These are phyloP conservation scores for Wallacemonas sp. DNA, from an alignment of 208 protist species.

Conservation along the genomic window DNA sequence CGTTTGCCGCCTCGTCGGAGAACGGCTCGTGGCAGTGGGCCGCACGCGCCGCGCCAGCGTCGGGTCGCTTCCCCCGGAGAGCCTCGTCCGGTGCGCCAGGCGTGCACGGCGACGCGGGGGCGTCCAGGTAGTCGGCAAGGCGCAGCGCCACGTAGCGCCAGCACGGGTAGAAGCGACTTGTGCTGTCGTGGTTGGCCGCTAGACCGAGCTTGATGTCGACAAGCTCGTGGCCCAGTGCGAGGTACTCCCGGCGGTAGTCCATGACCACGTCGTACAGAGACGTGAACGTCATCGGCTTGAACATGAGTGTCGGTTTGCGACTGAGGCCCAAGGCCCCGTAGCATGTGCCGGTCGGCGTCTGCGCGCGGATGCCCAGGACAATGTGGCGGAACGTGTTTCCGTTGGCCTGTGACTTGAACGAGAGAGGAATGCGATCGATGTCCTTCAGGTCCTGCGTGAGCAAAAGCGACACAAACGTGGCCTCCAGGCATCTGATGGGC, in stretches of 20 bases:
- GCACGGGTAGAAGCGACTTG: constrained; percentile 50
- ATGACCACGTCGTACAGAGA: constrained; percentile 84
- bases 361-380: constrained; percentile 69
- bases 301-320: constrained; percentile 87
- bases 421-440: constrained; percentile 87
- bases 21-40: constrained; percentile 5
- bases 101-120: not conserved
- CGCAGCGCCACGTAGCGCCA: constrained; percentile 86
- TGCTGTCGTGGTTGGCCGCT: constrained; percentile 64
- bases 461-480: constrained; percentile 85
- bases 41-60: not conserved
- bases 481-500: constrained; percentile 92
- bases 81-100: not conserved
- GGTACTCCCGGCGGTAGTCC: constrained; percentile 85
- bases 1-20: not conserved
- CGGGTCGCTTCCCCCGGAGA: not conserved
- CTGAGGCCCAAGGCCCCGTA: constrained; percentile 89
- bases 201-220: constrained; percentile 87
- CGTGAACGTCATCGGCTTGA: constrained; percentile 70
- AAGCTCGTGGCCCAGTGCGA: constrained; percentile 75
- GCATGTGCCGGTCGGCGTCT: constrained; percentile 11
- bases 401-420: constrained; percentile 84
- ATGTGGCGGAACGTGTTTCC: constrained; percentile 80
- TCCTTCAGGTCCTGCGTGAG: constrained; percentile 75
- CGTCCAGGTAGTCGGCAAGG: constrained; percentile 31